These are phyloP conservation scores for Musa acuminata DNA, from an alignment of 176 grass and related monocot species.

Conservation along the genomic window DNA sequence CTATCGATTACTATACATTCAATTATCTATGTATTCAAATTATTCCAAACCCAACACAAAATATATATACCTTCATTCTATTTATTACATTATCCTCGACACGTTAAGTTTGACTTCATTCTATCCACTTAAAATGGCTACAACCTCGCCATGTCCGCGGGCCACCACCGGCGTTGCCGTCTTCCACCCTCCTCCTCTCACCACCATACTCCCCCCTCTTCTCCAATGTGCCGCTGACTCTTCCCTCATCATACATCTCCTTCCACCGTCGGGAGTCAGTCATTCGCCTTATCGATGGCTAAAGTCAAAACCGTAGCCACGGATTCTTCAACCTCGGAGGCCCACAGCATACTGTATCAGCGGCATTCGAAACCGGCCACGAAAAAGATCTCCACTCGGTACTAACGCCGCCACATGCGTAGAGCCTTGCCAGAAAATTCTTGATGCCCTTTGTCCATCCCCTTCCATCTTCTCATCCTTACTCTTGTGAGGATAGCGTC, in stretches of 20 bases:
- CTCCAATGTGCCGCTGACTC: not conserved
- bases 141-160: not conserved
- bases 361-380: no score
- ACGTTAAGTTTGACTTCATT: no score
- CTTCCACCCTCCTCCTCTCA: no score
- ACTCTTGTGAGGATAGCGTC: not conserved
- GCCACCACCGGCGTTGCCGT: not conserved
- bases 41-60: no score
- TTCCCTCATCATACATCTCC: not conserved
- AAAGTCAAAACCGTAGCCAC: slow-evolving; percentile 28
- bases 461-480: not conserved
- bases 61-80: no score
- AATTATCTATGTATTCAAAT: no score
- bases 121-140: not conserved
- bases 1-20: no score
- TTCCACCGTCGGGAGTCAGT: not conserved
- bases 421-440: not conserved
- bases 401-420: not conserved
- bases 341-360: no score
- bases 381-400: no score
- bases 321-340: slow-evolving; percentile 49
- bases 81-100: no score
- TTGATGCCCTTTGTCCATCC: not conserved
- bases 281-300: slow-evolving; percentile 23
- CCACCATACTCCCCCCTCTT: not conserved